Base-by-base conservation (phyloP, 768 basidiomycete species). In the Panaeolus papilionaceus region DNA sequence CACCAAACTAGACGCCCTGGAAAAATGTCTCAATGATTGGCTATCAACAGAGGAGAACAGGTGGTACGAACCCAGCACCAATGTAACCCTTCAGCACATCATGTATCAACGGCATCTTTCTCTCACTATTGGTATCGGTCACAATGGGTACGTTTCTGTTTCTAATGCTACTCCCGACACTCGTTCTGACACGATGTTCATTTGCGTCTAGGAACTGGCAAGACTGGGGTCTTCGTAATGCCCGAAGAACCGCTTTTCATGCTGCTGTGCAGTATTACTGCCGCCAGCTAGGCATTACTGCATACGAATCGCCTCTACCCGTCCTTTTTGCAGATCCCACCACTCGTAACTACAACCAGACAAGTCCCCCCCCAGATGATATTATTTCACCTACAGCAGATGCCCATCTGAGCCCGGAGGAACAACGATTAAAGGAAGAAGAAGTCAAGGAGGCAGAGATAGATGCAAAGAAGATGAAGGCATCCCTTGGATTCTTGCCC, bases 1-100 rank as follows among this genome's bases (percentile, higher is more conserved):
- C 38, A 84, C 83, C 54, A 93, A 92, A 76, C 76, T 94, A 0
- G 92, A 94, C 70, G 84, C 82, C 28, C 84, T 94, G 5, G 90
- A 92, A 74, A 83, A 83, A 65, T 80, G 79, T 62, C 75, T 94
- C 67, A 93, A 93, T 68, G 84, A 87, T 47, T 94, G 93, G 93
- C 83, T 94, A 10, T 81, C 85, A 37, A 92, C 89, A 9, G 93
- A 94, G 73, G 89, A 92, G 74, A 91, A 93, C 72, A 82, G 92
- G 23, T 93, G 92, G 92, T 93, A 84, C 71, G 84, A 89, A 63
- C 88, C 92, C 3, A 83, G 82, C 37, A 94, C 92, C 10, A 85
- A 83, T 38, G 79, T 93, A 67, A 84, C 80, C 5, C 72, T 92
- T 58, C 90, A 91, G 72, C 79, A 84, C 23, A 92, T 94, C 74